Evolutionary conservation across 495 filamentous ascomycete species (phyloP).

Genomic region (Amniculicola lignicola): DNA sequence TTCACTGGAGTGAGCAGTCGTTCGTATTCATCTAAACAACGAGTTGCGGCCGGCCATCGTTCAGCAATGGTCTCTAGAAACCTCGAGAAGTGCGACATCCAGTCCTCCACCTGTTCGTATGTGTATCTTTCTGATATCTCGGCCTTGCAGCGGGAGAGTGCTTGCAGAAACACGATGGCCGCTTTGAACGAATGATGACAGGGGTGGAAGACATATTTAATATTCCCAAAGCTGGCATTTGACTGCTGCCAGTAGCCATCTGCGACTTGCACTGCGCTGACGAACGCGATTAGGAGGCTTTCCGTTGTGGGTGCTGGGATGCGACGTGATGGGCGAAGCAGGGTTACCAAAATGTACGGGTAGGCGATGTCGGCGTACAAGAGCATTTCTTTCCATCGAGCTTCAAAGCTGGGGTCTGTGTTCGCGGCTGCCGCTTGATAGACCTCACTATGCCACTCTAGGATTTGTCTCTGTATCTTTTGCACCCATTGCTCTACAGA

Average conservation of each 20-base stretch:
- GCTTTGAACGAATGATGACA: slow-evolving; percentile 18
- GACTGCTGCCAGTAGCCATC: slow-evolving; percentile 21
- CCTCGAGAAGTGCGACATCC: slow-evolving; percentile 15
- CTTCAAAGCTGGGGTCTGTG: slow-evolving; percentile 7
- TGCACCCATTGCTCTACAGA: slow-evolving; percentile 21
- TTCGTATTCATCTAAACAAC: slow-evolving; percentile 28
- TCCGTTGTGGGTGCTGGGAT: slow-evolving; percentile 8
- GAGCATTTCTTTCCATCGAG: slow-evolving; percentile 23
- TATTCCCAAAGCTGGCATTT: slow-evolving; percentile 15
- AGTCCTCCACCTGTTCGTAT: slow-evolving; percentile 14
- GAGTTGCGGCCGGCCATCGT: slow-evolving; percentile 20
- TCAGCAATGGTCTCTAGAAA: slow-evolving; percentile 24
- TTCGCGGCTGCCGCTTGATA: slow-evolving; percentile 11
- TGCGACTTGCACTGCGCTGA: slow-evolving; percentile 11
- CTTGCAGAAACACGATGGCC: slow-evolving; percentile 21
- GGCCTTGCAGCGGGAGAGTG: slow-evolving; percentile 10
- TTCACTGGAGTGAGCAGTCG: slow-evolving; percentile 10
- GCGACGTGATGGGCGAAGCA: slow-evolving; percentile 10
- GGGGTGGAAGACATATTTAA: slow-evolving; percentile 29
- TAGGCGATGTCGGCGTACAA: slow-evolving; percentile 20
- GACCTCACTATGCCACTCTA: slow-evolving; percentile 14
- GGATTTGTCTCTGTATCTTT: background rate
- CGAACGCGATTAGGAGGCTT: slow-evolving; percentile 10
- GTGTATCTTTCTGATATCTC: slow-evolving; percentile 18
- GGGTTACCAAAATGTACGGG: slow-evolving; percentile 21